These are phyloP conservation scores for Plantago elongata DNA, from an alignment of 257 asterid species.

Conservation along the genomic window DNA sequence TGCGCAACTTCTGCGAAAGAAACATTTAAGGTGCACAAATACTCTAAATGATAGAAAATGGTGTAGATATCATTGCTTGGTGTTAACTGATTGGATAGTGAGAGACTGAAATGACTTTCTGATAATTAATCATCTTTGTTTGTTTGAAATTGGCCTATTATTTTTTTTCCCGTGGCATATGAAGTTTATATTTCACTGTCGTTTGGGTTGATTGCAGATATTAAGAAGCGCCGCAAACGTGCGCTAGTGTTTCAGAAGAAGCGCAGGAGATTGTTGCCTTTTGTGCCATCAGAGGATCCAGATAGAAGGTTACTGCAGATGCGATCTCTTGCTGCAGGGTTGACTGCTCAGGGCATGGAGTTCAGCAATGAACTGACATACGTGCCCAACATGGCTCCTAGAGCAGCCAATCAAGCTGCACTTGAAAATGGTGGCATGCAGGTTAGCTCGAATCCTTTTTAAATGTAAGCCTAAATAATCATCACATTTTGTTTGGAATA, in stretches of 20 bases:
- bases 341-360: conserved; percentile 55
- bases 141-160: neutral
- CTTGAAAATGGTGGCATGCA: conserved; percentile 89
- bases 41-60: neutral
- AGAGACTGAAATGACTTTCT: neutral
- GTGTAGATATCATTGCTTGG: neutral
- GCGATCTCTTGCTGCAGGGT: conserved; percentile 72
- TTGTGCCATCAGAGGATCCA: conserved; percentile 47
- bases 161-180: neutral
- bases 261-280: conserved; percentile 67
- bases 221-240: conserved; percentile 62
- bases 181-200: conserved; percentile 1
- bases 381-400: conserved; percentile 63
- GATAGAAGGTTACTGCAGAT: conserved; percentile 50
- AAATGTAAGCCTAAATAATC: neutral
- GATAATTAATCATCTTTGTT: neutral
- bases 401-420: conserved; percentile 58
- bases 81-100: neutral
- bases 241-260: conserved; percentile 57
- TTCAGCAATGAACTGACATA: conserved; percentile 75
- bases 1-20: neutral
- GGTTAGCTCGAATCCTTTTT: conserved; percentile 35
- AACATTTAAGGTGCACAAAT: neutral
- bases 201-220: conserved; percentile 32
- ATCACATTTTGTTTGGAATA: neutral